These are phyloP conservation scores for Pholiota molesta DNA, from an alignment of 768 basidiomycete genomes.

Conservation along the genomic window DNA sequence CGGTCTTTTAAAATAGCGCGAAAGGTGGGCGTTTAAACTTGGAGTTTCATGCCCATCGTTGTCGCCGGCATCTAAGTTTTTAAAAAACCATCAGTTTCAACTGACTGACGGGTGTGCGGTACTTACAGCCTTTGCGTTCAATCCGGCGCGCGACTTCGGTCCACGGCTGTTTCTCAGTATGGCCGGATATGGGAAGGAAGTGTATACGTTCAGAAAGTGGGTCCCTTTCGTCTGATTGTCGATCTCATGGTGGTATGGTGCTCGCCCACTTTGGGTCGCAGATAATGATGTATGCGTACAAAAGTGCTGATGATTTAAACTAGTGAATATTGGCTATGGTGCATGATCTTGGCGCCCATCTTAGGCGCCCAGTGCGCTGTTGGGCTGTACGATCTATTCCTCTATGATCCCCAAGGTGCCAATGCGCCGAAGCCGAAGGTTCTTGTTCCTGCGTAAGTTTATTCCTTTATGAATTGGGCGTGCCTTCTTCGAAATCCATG, in stretches of 20 bases:
- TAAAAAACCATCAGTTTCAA: neutral
- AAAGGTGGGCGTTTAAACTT: neutral
- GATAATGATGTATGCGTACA: conserved; percentile 11
- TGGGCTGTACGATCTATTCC: conserved; percentile 53
- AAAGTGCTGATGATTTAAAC: conserved; percentile 17
- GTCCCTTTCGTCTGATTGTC: conserved; percentile 17
- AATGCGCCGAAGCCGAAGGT: neutral
- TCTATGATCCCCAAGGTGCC: conserved; percentile 38
- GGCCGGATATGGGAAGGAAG: conserved; percentile 66
- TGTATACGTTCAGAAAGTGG: conserved; percentile 47
- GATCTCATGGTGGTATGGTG: neutral
- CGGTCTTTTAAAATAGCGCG: neutral
- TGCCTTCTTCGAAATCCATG: too few species aligned
- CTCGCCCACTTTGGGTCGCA: neutral
- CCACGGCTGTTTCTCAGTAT: conserved; percentile 70
- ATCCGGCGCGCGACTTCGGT: conserved; percentile 75
- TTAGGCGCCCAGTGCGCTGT: conserved; percentile 48
- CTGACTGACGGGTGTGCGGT: neutral
- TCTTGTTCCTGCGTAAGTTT: neutral
- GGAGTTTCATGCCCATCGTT: neutral
- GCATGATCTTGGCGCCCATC: conserved; percentile 60
- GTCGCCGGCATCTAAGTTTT: neutral
- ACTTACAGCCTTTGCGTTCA: conserved; percentile 55
- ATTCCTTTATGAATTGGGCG: neutral
- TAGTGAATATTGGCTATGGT: conserved; percentile 79